These are phyloP conservation scores for Fusarium abutilonis DNA, from an alignment of 2,329 filamentous ascomycete species.

Conservation along the genomic window DNA sequence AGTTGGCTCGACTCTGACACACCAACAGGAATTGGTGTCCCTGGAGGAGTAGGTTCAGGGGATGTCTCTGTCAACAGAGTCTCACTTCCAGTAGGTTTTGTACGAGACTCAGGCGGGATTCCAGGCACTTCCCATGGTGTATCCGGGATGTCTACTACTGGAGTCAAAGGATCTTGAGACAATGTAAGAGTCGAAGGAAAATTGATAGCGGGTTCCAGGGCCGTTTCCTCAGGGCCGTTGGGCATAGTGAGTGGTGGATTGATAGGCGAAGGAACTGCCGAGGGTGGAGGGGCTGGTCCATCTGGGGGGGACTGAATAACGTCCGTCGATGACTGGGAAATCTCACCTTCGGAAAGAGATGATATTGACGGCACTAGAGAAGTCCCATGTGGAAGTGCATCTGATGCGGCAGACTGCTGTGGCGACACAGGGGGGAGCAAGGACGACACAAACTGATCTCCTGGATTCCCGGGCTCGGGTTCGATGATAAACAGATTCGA, in stretches of 20 bases:
- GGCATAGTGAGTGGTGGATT: background rate
- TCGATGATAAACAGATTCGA: constrained; percentile 49
- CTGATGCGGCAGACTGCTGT: constrained; percentile 17
- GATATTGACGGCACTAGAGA: background rate
- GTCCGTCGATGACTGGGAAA: background rate
- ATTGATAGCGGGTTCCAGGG: background rate
- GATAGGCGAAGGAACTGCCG: background rate
- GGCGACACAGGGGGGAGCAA: background rate
- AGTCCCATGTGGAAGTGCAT: constrained; percentile 5
- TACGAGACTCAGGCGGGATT: background rate
- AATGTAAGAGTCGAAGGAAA: constrained; percentile 10
- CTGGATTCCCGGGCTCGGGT: constrained; percentile 16
- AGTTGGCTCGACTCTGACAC: constrained; percentile 43
- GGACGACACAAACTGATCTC: constrained; percentile 7
- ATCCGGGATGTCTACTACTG: background rate
- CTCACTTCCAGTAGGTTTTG: constrained; percentile 5
- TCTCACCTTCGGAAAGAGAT: background rate
- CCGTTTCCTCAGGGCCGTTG: background rate
- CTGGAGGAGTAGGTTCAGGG: constrained; percentile 39
- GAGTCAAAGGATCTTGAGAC: background rate
- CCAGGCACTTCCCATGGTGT: constrained; percentile 4
- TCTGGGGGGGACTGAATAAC: background rate
- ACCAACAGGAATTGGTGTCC: constrained; percentile 41
- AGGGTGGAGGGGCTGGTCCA: background rate
- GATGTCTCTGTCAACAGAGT: constrained; percentile 34